A percentile compares a stretch with the other conserved stretches of the same genome.
Evolutionary conservation across 495 filamentous ascomycete genomes (phyloP).

Genomic region (Aspergillus sclerotiicarbonarius): DNA sequence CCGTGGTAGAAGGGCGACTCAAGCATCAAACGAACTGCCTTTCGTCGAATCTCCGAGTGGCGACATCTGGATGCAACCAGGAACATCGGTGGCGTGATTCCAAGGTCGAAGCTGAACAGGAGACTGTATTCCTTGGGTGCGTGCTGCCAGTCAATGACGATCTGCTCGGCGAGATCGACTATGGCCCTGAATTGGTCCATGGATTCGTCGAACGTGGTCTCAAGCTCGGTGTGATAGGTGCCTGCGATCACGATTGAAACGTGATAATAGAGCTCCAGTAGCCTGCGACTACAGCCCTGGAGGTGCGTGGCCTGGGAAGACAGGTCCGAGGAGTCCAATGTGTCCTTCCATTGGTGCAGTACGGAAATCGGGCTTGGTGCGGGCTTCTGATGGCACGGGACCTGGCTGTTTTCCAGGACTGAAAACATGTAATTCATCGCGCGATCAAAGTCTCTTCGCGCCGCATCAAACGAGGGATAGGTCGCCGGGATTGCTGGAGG

Average conservation of each 20-base stretch:
- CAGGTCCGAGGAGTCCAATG: background rate
- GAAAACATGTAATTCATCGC: background rate
- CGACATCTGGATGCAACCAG: background rate
- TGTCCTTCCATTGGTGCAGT: background rate
- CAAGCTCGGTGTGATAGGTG: background rate
- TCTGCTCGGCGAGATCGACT: background rate
- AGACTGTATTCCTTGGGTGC: background rate
- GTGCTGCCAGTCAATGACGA: background rate
- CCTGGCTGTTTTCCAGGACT: background rate
- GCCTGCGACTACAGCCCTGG: background rate
- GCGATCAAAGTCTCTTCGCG: background rate
- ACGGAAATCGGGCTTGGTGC: background rate
- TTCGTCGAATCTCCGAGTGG: background rate
- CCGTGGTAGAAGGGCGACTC: background rate
- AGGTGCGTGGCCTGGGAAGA: background rate
- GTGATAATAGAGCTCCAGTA: background rate
- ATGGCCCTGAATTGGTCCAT: background rate
- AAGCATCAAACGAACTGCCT: background rate
- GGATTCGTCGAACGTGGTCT: background rate
- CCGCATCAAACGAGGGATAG: background rate
- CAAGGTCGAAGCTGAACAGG: background rate
- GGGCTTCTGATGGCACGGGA: background rate
- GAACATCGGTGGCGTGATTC: background rate
- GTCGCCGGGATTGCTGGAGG: background rate
- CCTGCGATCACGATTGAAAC: background rate